Evolutionary conservation across 805 yeast species (phyloP).

Genomic region (Candida easanensis): DNA sequence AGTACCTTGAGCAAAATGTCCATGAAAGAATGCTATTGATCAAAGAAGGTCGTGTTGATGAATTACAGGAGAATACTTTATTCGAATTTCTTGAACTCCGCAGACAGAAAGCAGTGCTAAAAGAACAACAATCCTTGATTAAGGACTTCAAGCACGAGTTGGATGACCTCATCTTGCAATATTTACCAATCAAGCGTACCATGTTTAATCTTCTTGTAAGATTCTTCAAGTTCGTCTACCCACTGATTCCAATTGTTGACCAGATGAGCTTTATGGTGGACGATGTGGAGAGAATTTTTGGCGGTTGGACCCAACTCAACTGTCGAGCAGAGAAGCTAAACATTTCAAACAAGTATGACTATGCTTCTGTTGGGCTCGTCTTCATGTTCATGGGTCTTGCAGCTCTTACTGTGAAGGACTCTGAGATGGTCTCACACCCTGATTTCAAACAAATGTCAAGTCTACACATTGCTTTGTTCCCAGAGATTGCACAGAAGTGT

Average conservation of each 20-base stretch:
- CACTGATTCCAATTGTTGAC: slow-evolving; percentile 25
- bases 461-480: slow-evolving; percentile 4
- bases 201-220: slow-evolving; percentile 16
- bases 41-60: not conserved
- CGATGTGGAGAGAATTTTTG: slow-evolving; percentile 12
- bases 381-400: slow-evolving; percentile 22
- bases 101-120: slow-evolving; percentile 11
- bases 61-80: not conserved
- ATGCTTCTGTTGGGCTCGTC: slow-evolving; percentile 19
- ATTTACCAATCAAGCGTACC: slow-evolving; percentile 18
- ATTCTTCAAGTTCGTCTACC: slow-evolving; percentile 24
- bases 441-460: slow-evolving; percentile 6
- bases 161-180: slow-evolving; percentile 9
- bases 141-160: not conserved
- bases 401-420: slow-evolving; percentile 14
- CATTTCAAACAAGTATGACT: slow-evolving; percentile 13
- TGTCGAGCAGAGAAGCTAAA: slow-evolving; percentile 1
- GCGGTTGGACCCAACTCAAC: slow-evolving; percentile 5
- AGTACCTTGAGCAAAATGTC: slow-evolving; percentile 8
- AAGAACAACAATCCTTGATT: not conserved
- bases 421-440: slow-evolving; percentile 11
- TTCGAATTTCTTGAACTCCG: slow-evolving; percentile 11
- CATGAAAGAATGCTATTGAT: not conserved
- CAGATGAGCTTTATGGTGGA: slow-evolving; percentile 17
- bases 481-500: slow-evolving; percentile 31